These are phyloP conservation scores for Pseudogymnoascus sp. DNA, from an alignment of 2,329 filamentous ascomycete species.

Conservation along the genomic window DNA sequence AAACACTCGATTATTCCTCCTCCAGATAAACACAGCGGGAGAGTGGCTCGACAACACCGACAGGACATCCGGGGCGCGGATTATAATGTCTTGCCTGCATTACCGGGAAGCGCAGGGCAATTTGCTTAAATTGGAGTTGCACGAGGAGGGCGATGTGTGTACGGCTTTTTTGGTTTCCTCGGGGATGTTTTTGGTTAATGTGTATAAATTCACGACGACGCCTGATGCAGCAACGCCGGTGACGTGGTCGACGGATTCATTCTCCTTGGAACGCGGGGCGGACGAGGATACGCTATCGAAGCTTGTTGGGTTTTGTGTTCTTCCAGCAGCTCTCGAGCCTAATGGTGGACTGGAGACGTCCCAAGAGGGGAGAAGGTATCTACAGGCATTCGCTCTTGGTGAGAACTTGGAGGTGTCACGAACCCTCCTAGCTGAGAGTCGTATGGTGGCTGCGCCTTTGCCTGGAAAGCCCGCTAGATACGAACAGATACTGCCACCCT, in stretches of 20 bases:
- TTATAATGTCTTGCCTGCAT: constrained; percentile 39
- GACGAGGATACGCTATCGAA: not conserved
- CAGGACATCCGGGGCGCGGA: constrained; percentile 15
- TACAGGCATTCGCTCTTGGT: not conserved
- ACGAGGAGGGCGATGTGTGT: constrained; percentile 16
- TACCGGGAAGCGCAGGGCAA: constrained; percentile 32
- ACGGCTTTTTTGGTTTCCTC: constrained; percentile 20
- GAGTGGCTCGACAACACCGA: constrained; percentile 13
- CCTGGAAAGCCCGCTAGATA: not conserved
- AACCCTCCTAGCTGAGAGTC: not conserved
- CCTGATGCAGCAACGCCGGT: not conserved
- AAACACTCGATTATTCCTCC: constrained; percentile 25
- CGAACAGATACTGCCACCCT: not conserved
- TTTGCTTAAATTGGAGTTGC: constrained; percentile 33
- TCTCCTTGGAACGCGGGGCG: not conserved
- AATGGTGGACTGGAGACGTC: not conserved
- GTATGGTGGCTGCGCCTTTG: not conserved
- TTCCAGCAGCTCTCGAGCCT: not conserved
- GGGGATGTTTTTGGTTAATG: constrained; percentile 19
- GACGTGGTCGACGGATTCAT: not conserved
- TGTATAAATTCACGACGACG: constrained; percentile 21
- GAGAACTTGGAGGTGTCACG: not conserved
- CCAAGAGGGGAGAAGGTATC: not conserved
- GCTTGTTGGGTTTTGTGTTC: not conserved
- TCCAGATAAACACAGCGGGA: constrained; percentile 21